These are phyloP conservation scores for Vicia sativa DNA, from an alignment of 306 rosid species.

Conservation along the genomic window DNA sequence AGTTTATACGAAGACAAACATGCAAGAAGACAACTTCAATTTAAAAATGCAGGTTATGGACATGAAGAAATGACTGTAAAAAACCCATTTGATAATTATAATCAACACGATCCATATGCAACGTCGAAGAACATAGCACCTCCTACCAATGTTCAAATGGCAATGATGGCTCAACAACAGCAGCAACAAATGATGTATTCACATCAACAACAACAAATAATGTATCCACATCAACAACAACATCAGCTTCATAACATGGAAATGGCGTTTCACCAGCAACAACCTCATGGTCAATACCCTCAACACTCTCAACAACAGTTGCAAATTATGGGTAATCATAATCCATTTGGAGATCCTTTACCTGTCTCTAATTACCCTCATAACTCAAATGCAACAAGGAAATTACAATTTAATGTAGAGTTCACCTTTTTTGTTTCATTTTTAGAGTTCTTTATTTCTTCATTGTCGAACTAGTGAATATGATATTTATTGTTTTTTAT, in stretches of 20 bases:
- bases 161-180: conserved; percentile 63
- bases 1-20: conserved; percentile 86
- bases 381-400: conserved; percentile 56
- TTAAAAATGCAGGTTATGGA: conserved; percentile 94
- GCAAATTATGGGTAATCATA: conserved; percentile 47
- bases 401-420: conserved; percentile 69
- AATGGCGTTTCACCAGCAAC: conserved; percentile 65
- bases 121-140: conserved; percentile 72
- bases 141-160: conserved; percentile 81
- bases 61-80: conserved; percentile 48
- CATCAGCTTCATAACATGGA: conserved; percentile 51
- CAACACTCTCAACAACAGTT: conserved; percentile 60
- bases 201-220: conserved; percentile 63
- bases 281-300: conserved; percentile 11
- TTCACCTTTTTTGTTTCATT: background rate
- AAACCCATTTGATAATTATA: conserved; percentile 61
- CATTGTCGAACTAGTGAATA: no score
- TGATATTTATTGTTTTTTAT: no score
- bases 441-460: conserved; percentile 18
- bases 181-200: conserved; percentile 54
- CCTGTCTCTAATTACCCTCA: conserved; percentile 47
- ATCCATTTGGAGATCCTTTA: conserved; percentile 92
- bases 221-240: conserved; percentile 58
- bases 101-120: conserved; percentile 68
- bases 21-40: conserved; percentile 77